Evolutionary conservation across 805 yeast genomes (phyloP), one percentile per base, ranked within the genome.

Genomic region (Ogataea philodendri): DNA sequence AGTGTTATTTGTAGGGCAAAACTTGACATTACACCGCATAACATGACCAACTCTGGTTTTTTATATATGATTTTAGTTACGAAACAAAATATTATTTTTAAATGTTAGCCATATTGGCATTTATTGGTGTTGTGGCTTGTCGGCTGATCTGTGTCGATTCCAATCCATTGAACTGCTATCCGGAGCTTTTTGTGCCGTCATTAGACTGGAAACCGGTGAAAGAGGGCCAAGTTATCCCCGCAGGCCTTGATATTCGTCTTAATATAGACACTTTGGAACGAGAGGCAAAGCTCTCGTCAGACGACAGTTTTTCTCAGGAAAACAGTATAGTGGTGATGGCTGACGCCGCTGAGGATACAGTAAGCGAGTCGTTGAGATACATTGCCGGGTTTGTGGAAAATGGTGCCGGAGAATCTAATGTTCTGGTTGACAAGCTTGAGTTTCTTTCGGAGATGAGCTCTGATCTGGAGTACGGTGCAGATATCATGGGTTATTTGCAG

Each of bases 171-270:
- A 73, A 76, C 41, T 84, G 90, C 50, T 83, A 83, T 51, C 83
- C 85, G 1, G 60, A 61, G 26, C 42, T 72, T 2, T 87, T 88
- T 52, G 73, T 60, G 23, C 84, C 96, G 1, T 60, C 78, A 0
- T 42, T 54, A 1, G 75, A 82, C 45, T 89, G 96, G 95, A 77
- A 79, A 61, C 53, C 54, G 2, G 73, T 89, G 5, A 67, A 62
- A 46, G 80, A 74, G 30, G 87, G 80, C n/a, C 96, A 86, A 51
- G 69, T 72, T 6, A 69, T 89, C 3, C 95, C 96, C 1, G 74
- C 74, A 5, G 97, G 97, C 0, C 60, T 84, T 21, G 89, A 84
- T 57, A 76, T 88, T 9, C 68, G 85, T 45, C 50, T 89, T 47
- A 81, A 86, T 55, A 60, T 88, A 39, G 85, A 81, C n/a, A 78